Base-by-base conservation (phyloP, 2,329 filamentous ascomycete species). In the Fusarium verticillioides region DNA sequence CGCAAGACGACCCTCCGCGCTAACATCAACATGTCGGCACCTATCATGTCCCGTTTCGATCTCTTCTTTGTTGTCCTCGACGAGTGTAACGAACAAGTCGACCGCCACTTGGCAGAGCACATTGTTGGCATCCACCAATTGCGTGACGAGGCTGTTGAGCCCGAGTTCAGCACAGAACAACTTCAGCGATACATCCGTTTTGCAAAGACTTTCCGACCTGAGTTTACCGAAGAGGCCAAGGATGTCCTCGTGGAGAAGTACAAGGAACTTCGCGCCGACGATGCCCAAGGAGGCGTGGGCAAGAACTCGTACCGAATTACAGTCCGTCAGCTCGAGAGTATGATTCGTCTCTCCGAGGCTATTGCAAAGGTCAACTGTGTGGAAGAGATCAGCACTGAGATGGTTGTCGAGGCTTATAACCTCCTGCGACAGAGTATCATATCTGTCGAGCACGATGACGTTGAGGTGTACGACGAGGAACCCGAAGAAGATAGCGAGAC, bases 31-130 rank as follows among this genome's bases (percentile, higher is more conserved):
- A 98, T 99, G 94, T 96, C 93, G 32, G 96, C 96, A 4, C 96
- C 96, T 66, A 99, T 99, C 85, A 99, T 99, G 96, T 97, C 94
- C 60, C 94, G 96, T 87, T 99, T 99, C 83, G 96, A 99, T 85
- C 87, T 99, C 15, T 99, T 99, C 88, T 99, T 99, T 80, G 95
- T 99, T 60, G 93, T 99, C 32, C 89, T 98, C 2, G 96, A 99
- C 81, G 96, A 99, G 79, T 98, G 96, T 81, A 97, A 98, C 79
- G 96, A 98, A 84, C 85, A 89, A 43, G 91, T 97, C 39, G 96
- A 99, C 81, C 92, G 95, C 63, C 94, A 97, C 79, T 88, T 99
- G 8, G 96, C 96, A 5, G 90, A 96, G 79, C 96, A 99, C 82
- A 99, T 99, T 79, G 96, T 99, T 70, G 91, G 91, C 67, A 92